These are phyloP conservation scores for Sanghuangporus weigelae DNA, from an alignment of 1,284 basidiomycete species.

Conservation along the genomic window DNA sequence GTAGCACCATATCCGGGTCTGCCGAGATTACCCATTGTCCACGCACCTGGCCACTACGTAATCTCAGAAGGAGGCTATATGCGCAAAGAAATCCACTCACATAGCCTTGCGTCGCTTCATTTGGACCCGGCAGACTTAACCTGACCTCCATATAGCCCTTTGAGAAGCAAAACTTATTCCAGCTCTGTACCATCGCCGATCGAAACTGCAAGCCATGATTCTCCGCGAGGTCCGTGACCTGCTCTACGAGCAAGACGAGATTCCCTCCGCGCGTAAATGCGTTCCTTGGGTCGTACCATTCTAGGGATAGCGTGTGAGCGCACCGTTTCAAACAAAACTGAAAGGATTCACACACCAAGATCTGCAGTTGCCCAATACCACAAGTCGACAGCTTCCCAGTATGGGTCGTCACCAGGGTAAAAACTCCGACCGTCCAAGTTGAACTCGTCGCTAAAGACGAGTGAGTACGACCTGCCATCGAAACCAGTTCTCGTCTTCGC, in stretches of 20 bases:
- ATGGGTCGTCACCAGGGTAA: conserved; percentile 64
- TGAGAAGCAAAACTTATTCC: conserved; percentile 89
- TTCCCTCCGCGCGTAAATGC: conserved; percentile 68
- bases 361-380: conserved; percentile 68
- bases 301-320: conserved; percentile 27
- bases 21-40: conserved; percentile 92
- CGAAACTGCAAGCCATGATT: conserved; percentile 67
- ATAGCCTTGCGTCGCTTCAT: conserved; percentile 31
- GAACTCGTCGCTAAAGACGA: conserved; percentile 85
- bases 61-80: background rate
- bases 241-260: conserved; percentile 70
- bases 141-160: conserved; percentile 64
- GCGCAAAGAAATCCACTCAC: conserved; percentile 24
- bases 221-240: conserved; percentile 27
- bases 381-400: conserved; percentile 67
- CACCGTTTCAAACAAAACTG: background rate
- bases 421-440: conserved; percentile 66
- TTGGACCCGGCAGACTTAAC: conserved; percentile 32
- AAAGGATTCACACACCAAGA: conserved; percentile 1
- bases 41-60: conserved; percentile 61
- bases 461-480: conserved; percentile 49
- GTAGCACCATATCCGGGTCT: conserved; percentile 79
- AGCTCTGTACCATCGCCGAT: conserved; percentile 63
- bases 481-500: conserved; percentile 58
- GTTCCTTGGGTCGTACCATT: conserved; percentile 78